Percentiles rank a stretch among this genome's conserved stretches.
Conservation (phyloP, 192 early-diverging fungal species). For the Helicostylum pulchrum region DNA sequence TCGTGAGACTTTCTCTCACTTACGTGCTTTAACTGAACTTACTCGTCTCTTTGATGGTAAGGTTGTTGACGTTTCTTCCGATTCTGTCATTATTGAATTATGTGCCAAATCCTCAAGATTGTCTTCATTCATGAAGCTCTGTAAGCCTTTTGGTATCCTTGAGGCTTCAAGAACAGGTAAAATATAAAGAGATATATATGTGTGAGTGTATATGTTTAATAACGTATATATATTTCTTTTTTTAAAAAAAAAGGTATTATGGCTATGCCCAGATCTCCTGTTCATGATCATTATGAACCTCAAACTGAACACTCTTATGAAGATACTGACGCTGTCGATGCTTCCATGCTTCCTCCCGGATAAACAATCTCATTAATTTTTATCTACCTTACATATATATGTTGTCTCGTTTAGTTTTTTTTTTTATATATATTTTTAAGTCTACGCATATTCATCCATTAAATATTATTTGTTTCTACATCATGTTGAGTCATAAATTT, state of each 20-base stretch:
- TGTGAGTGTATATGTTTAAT: not conserved
- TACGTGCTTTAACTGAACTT: conserved; percentile 79
- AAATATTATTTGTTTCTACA: not conserved
- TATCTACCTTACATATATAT: not conserved
- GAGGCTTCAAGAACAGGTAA: conserved; percentile 88
- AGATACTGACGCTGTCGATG: conserved; percentile 75
- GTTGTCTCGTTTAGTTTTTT: not conserved
- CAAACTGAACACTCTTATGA: conserved; percentile 60
- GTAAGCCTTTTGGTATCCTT: conserved; percentile 93
- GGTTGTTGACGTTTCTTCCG: conserved; percentile 84
- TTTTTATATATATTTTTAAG: not conserved
- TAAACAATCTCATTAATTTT: conserved; percentile 40
- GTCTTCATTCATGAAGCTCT: conserved; percentile 88
- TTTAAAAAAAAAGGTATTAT: conserved; percentile 67
- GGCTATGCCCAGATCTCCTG: conserved; percentile 93
- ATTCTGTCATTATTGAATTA: conserved; percentile 82
- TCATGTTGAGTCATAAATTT: not conserved
- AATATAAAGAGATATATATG: not conserved
- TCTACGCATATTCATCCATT: not conserved
- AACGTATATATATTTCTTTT: conserved; percentile 1
- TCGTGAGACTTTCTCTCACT: conserved; percentile 56
- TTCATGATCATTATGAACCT: conserved; percentile 70
- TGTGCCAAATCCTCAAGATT: conserved; percentile 85
- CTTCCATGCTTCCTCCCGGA: conserved; percentile 88
- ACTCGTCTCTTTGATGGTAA: conserved; percentile 81